A percentile compares a stretch with the other conserved stretches of the same genome.
Conservation (phyloP, 345 rosid genomes). For the Populus pruinosa region DNA sequence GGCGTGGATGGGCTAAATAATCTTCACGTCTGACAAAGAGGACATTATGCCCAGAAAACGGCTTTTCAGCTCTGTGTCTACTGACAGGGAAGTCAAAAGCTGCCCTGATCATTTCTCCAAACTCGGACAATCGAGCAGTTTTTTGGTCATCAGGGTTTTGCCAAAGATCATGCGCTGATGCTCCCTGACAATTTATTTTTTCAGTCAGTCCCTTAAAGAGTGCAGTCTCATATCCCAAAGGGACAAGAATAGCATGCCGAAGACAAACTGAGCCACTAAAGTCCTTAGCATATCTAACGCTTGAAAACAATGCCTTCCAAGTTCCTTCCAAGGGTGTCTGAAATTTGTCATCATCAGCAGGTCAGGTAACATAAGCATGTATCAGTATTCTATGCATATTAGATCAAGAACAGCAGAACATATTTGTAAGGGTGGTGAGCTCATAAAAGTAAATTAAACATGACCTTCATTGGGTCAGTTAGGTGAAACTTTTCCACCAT, state of each 20-base stretch:
- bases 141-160: constrained; percentile 54
- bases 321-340: constrained; percentile 87
- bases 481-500: background rate
- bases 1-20: constrained; percentile 93
- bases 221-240: constrained; percentile 83
- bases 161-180: constrained; percentile 62
- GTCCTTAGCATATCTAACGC: constrained; percentile 68
- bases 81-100: constrained; percentile 67
- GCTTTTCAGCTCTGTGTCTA: constrained; percentile 50
- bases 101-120: constrained; percentile 90
- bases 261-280: constrained; percentile 79
- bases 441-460: too few species aligned
- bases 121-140: constrained; percentile 78
- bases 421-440: background rate
- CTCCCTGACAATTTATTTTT: constrained; percentile 59
- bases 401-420: background rate
- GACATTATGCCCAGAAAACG: constrained; percentile 45
- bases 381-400: too few species aligned
- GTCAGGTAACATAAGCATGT: constrained; percentile 2
- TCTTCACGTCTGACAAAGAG: constrained; percentile 92
- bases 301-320: constrained; percentile 83
- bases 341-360: constrained; percentile 6
- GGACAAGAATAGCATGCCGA: constrained; percentile 73
- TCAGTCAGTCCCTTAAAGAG: constrained; percentile 70
- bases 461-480: background rate